Base-by-base conservation (phyloP, 2,329 filamentous ascomycete genomes). In the Coleophoma cylindrospora region DNA sequence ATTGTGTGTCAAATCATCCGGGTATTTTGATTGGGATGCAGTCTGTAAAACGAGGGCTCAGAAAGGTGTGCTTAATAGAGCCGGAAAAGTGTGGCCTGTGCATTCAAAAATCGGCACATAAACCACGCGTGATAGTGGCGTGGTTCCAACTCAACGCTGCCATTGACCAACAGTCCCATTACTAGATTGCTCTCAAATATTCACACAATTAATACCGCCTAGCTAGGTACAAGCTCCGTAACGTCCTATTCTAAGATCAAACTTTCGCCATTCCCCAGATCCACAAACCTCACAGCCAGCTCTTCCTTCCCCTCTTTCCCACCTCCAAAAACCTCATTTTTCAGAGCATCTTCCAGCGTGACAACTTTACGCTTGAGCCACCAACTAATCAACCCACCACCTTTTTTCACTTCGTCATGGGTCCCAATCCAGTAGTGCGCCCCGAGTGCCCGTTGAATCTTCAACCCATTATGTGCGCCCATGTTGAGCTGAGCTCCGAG, bases 371-470 rank as follows among this genome's bases (percentile, higher is more conserved):
- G 60, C 40, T 64, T 63, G 47, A 82, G 57, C 38, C 83, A 72
- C 53, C 68, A 65, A 66, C 77, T 74, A 10, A 86, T 74, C 5
- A 85, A 57, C 0, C 82, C 81, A 0, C 73, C 73, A 0, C 80
- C 81, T 48, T 65, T 74, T 64, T 86, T 86, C 4, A 78, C 68
- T 63, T 86, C 83, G 55, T 85, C 82, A 57, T 87, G 83, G 22
- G 83, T 86, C 0, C 74, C 75, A 15, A 86, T 66, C 83, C 83
- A 87, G 58, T 86, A 86, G 55, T 70, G 75, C 0, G 80, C 77
- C 2, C 71, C 68, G 32, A 79, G 64, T 4, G 74, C 64, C 14
- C 71, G 65, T 51, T 80, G 80, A 3, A 79, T 77, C 50, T 76
- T 69, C 14, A 84, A 64, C 0, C 79, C 83, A 58, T 86, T 86